Percentiles rank a stretch among this genome's conserved stretches.
These are phyloP conservation scores for Rossbeevera mucosa DNA, from an alignment of 768 basidiomycete genomes.

Conservation along the genomic window DNA sequence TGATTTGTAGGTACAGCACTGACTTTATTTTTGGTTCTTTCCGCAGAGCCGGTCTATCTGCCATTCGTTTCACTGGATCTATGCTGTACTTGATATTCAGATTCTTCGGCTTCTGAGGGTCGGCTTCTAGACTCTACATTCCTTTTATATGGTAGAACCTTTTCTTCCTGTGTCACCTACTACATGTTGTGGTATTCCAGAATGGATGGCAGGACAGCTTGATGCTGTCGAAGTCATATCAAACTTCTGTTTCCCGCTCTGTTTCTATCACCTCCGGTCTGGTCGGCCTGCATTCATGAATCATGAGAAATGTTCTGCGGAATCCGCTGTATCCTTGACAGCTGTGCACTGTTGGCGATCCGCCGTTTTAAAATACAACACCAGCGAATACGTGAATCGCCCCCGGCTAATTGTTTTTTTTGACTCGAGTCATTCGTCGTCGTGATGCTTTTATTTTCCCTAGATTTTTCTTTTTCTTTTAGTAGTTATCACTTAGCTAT, in stretches of 20 bases:
- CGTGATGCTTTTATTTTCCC: no score
- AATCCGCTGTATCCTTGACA: not conserved
- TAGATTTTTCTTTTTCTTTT: no score
- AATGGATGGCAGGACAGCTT: not conserved
- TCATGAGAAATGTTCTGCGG: not conserved
- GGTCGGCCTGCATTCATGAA: not conserved
- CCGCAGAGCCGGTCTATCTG: constrained; percentile 69
- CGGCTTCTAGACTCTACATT: not conserved
- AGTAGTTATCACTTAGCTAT: no score
- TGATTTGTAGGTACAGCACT: not conserved
- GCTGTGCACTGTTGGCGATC: not conserved
- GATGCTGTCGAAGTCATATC: constrained; percentile 9
- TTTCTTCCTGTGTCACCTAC: not conserved
- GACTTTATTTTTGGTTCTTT: not conserved
- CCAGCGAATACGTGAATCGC: no score
- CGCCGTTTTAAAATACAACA: no score
- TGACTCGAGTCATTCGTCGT: no score
- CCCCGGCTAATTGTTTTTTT: no score
- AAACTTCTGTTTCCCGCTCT: not conserved
- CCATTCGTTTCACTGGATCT: constrained; percentile 77
- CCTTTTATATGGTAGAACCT: not conserved
- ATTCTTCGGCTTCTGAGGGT: constrained; percentile 44
- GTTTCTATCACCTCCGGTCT: not conserved
- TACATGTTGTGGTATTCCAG: constrained; percentile 1
- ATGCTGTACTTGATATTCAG: constrained; percentile 74